Percentiles rank a stretch among this genome's conserved stretches.
Conservation (phyloP, 2,329 filamentous ascomycete genomes). For the Sclerotinia subarctica region DNA sequence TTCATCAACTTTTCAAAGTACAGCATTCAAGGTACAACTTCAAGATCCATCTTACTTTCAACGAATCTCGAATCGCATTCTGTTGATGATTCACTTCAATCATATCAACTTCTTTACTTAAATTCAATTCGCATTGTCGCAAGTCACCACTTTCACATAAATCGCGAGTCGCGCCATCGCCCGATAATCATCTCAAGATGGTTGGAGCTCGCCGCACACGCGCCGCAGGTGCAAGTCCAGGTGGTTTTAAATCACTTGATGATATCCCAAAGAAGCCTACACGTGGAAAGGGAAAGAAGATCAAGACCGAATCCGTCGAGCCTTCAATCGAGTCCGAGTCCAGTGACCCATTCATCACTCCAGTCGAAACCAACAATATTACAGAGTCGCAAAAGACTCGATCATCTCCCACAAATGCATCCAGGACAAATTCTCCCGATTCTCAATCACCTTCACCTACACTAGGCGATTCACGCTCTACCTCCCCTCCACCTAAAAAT, state of each 20-base stretch:
- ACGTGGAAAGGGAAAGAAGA: constrained; percentile 9
- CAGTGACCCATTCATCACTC: not conserved
- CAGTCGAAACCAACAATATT: not conserved
- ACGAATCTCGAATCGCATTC: constrained; percentile 1
- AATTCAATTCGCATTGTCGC: constrained; percentile 1
- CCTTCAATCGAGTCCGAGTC: constrained; percentile 5
- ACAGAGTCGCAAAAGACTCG: constrained; percentile 14
- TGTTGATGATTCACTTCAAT: not conserved
- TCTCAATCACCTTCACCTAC: constrained; percentile 20
- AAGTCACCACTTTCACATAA: not conserved
- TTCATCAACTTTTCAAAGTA: constrained; percentile 6
- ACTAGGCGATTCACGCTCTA: constrained; percentile 11
- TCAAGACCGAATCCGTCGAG: constrained; percentile 1
- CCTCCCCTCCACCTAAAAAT: constrained; percentile 8
- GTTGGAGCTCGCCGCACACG: constrained; percentile 15
- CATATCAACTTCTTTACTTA: not conserved
- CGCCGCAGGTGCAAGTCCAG: constrained; percentile 13
- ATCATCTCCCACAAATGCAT: not conserved
- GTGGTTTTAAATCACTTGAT: constrained; percentile 20
- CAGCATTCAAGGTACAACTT: not conserved
- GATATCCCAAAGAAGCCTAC: constrained; percentile 12
- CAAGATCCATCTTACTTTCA: not conserved
- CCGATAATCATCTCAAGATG: constrained; percentile 2
- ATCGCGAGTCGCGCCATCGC: constrained; percentile 8
- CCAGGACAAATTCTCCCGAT: constrained; percentile 1